Conservation (phyloP, 192 early-diverging fungal genomes). For the Umbelopsis sp. region DNA sequence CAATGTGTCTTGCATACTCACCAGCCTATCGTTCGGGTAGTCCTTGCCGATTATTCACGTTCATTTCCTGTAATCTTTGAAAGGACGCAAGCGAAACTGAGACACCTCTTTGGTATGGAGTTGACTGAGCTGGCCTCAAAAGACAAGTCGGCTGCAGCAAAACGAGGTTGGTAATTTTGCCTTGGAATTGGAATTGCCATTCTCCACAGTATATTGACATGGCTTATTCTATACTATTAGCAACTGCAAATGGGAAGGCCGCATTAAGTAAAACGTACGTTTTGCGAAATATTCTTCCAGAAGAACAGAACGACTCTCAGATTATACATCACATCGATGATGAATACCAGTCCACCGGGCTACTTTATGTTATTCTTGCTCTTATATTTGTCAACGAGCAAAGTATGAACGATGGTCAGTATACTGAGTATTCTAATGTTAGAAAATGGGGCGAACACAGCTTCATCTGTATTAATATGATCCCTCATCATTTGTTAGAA, state of each 20-base stretch:
- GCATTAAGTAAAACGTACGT: slow-evolving; percentile 41
- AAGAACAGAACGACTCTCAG: slow-evolving; percentile 27
- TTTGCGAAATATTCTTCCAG: slow-evolving; percentile 43
- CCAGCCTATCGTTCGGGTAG: slow-evolving; percentile 31
- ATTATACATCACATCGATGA: slow-evolving; percentile 45
- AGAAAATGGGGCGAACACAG: too few species aligned
- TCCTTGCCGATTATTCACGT: slow-evolving; percentile 48
- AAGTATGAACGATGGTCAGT: slow-evolving; percentile 46
- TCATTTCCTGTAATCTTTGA: slow-evolving; percentile 50
- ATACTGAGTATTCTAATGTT: not conserved
- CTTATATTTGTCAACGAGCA: slow-evolving; percentile 60
- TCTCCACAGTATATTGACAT: not conserved
- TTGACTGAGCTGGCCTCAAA: slow-evolving; percentile 52
- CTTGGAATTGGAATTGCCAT: slow-evolving; percentile 25
- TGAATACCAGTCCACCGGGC: slow-evolving; percentile 46
- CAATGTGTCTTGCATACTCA: not conserved
- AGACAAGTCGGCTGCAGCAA: slow-evolving; percentile 22
- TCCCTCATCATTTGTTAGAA: not conserved
- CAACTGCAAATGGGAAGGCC: not conserved
- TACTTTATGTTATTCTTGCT: slow-evolving; percentile 59
- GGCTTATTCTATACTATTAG: not conserved
- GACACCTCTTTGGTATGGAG: slow-evolving; percentile 65
- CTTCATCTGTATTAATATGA: too few species aligned
- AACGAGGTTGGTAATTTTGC: not conserved
- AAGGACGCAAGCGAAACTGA: slow-evolving; percentile 49